A percentile compares a stretch with the other conserved stretches of the same genome.
Conservation (phyloP, 2,329 filamentous ascomycete species). For the Paraphaeosphaeria sporulosa region DNA sequence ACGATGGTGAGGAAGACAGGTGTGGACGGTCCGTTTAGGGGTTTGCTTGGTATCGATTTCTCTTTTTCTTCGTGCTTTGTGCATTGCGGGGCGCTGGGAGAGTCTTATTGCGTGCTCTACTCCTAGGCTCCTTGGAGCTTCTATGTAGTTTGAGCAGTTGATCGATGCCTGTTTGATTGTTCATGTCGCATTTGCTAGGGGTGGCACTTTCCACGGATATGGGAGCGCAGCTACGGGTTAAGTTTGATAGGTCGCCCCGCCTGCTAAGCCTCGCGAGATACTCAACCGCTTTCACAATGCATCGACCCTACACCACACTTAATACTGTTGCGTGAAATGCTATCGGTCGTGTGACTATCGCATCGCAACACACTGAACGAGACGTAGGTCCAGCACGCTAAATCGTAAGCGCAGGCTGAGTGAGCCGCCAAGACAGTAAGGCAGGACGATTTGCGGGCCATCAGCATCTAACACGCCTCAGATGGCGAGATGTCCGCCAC, state of each 20-base stretch:
- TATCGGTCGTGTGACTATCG: no score
- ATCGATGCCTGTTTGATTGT: neutral
- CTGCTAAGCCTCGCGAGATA: no score
- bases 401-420: constrained; percentile 1
- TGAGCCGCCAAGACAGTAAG: constrained; percentile 5
- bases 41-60: neutral
- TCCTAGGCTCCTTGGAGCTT: neutral
- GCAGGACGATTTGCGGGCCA: neutral
- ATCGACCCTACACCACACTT: neutral
- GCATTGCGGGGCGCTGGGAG: constrained; percentile 7
- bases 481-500: constrained; percentile 1
- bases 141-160: neutral
- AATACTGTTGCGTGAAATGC: no score
- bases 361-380: no score
- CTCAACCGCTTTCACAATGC: neutral
- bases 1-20: neutral
- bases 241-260: no score
- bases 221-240: no score
- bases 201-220: no score
- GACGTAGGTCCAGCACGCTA: neutral
- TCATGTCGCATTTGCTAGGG: no score
- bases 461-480: neutral
- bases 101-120: neutral
- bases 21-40: neutral
- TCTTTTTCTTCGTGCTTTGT: neutral